Evolutionary conservation across 202 grass and related monocot genomes (phyloP).

Genomic region (Tripidium arundinaceum): DNA sequence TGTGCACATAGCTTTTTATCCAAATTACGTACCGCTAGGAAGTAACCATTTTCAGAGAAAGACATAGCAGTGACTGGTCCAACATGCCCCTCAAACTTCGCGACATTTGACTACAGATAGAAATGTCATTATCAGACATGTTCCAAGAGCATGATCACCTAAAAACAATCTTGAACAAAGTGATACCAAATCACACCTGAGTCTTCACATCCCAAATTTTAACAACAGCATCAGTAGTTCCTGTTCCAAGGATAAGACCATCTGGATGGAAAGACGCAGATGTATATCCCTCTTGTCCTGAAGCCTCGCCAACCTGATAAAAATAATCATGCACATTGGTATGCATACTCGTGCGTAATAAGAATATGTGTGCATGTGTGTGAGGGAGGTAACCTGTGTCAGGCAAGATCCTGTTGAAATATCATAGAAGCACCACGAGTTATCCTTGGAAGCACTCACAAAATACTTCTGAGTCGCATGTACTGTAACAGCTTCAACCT

Average conservation of each 20-base stretch:
- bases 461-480: conserved; percentile 97
- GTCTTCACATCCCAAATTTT: conserved; percentile 99
- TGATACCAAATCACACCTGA: conserved; percentile 50
- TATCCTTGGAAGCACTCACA: conserved; percentile 89
- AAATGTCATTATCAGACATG: conserved; percentile 30
- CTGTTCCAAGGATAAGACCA: conserved; percentile 97
- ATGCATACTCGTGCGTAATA: not conserved
- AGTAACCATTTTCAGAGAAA: conserved; percentile 99
- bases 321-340: conserved; percentile 6
- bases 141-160: conserved; percentile 7
- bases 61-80: conserved; percentile 94
- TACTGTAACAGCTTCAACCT: conserved; percentile 97
- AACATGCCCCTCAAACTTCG: conserved; percentile 86
- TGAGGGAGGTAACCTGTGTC: conserved; percentile 58
- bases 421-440: conserved; percentile 99
- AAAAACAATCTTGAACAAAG: conserved; percentile 18
- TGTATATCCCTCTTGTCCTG: conserved; percentile 81
- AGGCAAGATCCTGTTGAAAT: conserved; percentile 87
- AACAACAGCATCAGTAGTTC: conserved; percentile 74
- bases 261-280: conserved; percentile 93
- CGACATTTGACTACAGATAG: conserved; percentile 68
- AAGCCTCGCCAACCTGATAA: conserved; percentile 69
- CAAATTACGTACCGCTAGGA: conserved; percentile 72
- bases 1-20: not conserved
- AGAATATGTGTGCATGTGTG: not conserved